Evolutionary conservation across 371 early-diverging fungal species (phyloP), one percentile per base, ranked within the genome.

Genomic region (Mortierella sp.): DNA sequence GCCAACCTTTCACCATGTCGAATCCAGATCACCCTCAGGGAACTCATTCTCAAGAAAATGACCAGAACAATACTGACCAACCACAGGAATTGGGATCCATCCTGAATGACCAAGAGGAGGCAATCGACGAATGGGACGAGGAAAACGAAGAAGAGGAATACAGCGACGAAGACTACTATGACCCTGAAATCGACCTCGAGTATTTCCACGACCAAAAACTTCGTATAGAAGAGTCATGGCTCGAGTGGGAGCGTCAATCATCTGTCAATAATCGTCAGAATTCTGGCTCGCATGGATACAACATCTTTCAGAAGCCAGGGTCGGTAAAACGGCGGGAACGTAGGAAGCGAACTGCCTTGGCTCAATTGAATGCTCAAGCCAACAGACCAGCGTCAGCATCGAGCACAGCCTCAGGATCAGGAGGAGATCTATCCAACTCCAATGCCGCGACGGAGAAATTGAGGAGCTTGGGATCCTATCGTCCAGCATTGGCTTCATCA

Each of bases 171-270:
- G 83, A 81, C 8, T 75, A 70, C 57, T 81, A 76, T 49, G 77
- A 81, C 64, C 72, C 81, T 11, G 66, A 80, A 9, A 72, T 69
- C n/a, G 76, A 80, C 47, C 60, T 62, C 8, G 81, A 66, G 1
- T 43, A 68, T 52, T 68, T 58, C 40, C 69, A 80, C 59, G 76
- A 75, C n/a, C 69, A 75, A 58, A 76, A 70, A 57, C 70, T 69
- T 24, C 73, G 57, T n/a, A 81, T 81, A 61, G 83, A 75, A 54
- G 70, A 81, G 18, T 76, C 76, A 18, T 81, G 83, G 83, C 40
- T 81, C 16, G 83, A 81, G 59, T 81, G 83, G 83, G 83, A 75
- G 10, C 70, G 70, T 6, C 72, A 72, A 39, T n/a, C 62, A 14
- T 57, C 67, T 12, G 70, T 66, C 59, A 73, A 72, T 45, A 81